phyloP scores from a whole-genome alignment of 2,329 filamentous ascomycete genomes.

The Sarocladium oryzae region DNA sequence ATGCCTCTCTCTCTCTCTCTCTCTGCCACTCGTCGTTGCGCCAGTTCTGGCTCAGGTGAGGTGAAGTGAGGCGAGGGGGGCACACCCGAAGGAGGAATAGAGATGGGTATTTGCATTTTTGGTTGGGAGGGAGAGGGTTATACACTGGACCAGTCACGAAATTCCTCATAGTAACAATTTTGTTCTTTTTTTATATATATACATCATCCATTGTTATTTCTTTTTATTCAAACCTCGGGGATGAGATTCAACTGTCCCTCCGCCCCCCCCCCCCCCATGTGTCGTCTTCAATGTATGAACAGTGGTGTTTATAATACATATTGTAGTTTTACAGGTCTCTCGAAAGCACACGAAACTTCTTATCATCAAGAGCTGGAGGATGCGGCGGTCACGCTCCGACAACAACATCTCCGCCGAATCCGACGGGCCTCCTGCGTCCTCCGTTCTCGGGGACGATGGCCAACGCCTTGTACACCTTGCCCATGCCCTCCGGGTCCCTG shows the following conservation, averaged over 20 bases:
- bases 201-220: no score
- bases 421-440: slow-evolving; percentile 70
- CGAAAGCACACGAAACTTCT: no score
- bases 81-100: not conserved
- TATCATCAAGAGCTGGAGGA: no score
- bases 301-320: no score
- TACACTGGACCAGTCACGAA: not conserved
- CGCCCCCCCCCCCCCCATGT: no score
- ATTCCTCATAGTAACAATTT: not conserved
- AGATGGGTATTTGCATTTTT: not conserved
- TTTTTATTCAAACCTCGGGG: no score
- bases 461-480: slow-evolving; percentile 87
- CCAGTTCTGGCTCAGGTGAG: not conserved
- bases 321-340: no score
- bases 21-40: not conserved
- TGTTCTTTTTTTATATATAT: no score
- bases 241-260: no score
- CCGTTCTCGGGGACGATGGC: slow-evolving; percentile 80
- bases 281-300: no score
- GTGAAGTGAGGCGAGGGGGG: no score
- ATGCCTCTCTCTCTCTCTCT: not conserved
- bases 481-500: slow-evolving; percentile 78
- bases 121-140: not conserved
- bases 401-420: slow-evolving; percentile 72
- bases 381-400: no score